Percentiles rank a stretch among this genome's conserved stretches.
Conservation (phyloP, 2,329 filamentous ascomycete genomes). For the Diaporthe velutina region DNA sequence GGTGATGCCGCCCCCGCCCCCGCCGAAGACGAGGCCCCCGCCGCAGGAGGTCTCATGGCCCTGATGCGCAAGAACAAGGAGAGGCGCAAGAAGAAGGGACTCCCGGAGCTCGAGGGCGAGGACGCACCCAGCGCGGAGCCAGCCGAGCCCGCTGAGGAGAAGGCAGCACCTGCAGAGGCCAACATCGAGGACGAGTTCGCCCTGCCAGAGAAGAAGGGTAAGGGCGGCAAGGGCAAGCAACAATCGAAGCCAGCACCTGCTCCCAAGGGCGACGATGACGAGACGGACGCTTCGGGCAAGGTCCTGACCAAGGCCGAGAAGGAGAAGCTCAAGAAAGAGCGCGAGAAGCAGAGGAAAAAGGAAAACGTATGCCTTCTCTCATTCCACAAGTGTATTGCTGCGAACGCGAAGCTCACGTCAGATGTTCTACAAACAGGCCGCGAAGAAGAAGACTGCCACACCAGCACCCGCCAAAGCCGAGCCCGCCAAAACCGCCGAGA, state of each 20-base stretch:
- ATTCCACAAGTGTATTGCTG: neutral
- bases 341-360: conserved; percentile 98
- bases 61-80: conserved; percentile 85
- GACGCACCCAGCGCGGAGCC: conserved; percentile 59
- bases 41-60: conserved; percentile 78
- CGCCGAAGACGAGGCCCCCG: conserved; percentile 66
- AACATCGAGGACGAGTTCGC: conserved; percentile 89
- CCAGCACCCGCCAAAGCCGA: conserved; percentile 62
- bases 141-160: conserved; percentile 61
- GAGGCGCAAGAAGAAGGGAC: conserved; percentile 92
- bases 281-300: conserved; percentile 69
- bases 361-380: conserved; percentile 76
- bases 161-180: conserved; percentile 85
- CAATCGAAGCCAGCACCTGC: conserved; percentile 58
- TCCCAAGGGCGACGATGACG: conserved; percentile 61
- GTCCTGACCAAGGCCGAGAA: conserved; percentile 98
- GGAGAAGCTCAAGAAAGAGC: conserved; percentile 97
- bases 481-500: conserved; percentile 64
- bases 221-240: conserved; percentile 68
- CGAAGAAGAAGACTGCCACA: conserved; percentile 79
- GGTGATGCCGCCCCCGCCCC: conserved; percentile 63
- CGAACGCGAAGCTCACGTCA: conserved; percentile 23
- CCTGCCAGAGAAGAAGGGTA: conserved; percentile 81
- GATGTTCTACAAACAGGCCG: conserved; percentile 66
- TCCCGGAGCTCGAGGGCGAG: conserved; percentile 78